Percentiles rank a stretch among this genome's conserved stretches.
phyloP scores from a whole-genome alignment of 129 eudicot genomes.

The Artemisia tridentata region DNA sequence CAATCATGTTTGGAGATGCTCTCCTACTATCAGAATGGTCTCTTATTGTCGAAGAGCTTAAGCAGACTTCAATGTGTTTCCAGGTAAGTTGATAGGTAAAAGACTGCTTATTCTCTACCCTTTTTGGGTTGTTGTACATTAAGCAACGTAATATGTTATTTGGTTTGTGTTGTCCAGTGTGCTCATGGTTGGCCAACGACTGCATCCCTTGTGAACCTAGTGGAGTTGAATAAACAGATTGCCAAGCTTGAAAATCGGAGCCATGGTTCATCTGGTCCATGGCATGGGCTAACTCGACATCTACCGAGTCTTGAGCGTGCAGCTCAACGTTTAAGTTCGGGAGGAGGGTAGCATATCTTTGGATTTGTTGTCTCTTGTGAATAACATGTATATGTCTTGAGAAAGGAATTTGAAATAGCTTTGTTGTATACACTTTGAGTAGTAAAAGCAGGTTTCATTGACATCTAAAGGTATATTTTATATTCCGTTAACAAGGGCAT shows the following conservation, averaged over 20 bases:
- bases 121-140: slow-evolving; percentile 5
- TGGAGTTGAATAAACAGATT: slow-evolving; percentile 68
- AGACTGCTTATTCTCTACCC: background rate
- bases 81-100: slow-evolving; percentile 55
- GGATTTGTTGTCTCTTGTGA: background rate
- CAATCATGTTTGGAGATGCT: slow-evolving; percentile 95
- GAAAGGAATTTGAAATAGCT: slow-evolving; percentile 7
- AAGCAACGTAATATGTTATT: slow-evolving; percentile 17
- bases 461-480: slow-evolving; percentile 3
- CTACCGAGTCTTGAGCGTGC: slow-evolving; percentile 60
- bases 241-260: slow-evolving; percentile 48
- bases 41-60: slow-evolving; percentile 95
- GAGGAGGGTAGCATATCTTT: slow-evolving; percentile 21
- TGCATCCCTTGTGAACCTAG: slow-evolving; percentile 75
- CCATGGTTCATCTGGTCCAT: slow-evolving; percentile 38
- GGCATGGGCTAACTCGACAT: slow-evolving; percentile 78
- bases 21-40: slow-evolving; percentile 95
- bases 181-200: slow-evolving; percentile 99
- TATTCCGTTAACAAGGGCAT: background rate
- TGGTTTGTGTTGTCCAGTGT: slow-evolving; percentile 55
- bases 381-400: background rate
- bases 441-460: slow-evolving; percentile 12
- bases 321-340: slow-evolving; percentile 47
- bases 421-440: slow-evolving; percentile 13
- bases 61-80: slow-evolving; percentile 80